These are phyloP conservation scores for Mollisiaceae sp. DNA, from an alignment of 2,329 filamentous ascomycete species.

Conservation along the genomic window DNA sequence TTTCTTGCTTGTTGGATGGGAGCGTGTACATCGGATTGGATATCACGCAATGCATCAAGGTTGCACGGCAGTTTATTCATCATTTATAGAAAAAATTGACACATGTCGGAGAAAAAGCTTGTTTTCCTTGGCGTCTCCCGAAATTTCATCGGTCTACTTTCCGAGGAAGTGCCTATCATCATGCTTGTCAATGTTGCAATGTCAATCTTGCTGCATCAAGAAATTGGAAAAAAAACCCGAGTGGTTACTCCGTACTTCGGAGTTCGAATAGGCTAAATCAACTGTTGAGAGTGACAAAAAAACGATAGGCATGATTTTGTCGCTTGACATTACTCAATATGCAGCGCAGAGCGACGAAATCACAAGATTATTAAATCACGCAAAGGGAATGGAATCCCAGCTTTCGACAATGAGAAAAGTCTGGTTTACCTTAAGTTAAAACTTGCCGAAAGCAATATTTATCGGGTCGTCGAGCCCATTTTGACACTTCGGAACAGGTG, in stretches of 20 bases:
- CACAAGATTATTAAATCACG: background rate
- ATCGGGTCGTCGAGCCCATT: background rate
- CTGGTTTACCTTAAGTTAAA: background rate
- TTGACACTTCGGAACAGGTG: background rate
- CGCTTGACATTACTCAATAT: background rate
- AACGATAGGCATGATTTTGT: background rate
- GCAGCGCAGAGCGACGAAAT: background rate
- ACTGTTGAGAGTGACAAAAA: background rate
- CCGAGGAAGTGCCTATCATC: background rate
- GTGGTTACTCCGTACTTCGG: background rate
- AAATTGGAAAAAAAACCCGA: background rate
- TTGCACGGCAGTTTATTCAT: conserved; percentile 8
- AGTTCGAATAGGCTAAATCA: background rate
- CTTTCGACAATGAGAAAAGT: background rate
- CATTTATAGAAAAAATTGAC: background rate
- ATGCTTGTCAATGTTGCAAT: background rate
- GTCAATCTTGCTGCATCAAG: background rate
- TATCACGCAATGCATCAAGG: background rate
- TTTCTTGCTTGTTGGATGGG: background rate
- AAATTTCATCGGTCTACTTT: background rate
- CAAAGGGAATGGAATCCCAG: too few relatives aligned
- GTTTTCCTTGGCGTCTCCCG: background rate
- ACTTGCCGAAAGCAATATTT: too few relatives aligned
- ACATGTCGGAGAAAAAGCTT: background rate
- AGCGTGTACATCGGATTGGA: background rate